Percentiles rank a stretch among this genome's conserved stretches.
These are phyloP conservation scores for Sanguinoderma infundibulare DNA, from an alignment of 1,284 basidiomycete species.

Conservation along the genomic window DNA sequence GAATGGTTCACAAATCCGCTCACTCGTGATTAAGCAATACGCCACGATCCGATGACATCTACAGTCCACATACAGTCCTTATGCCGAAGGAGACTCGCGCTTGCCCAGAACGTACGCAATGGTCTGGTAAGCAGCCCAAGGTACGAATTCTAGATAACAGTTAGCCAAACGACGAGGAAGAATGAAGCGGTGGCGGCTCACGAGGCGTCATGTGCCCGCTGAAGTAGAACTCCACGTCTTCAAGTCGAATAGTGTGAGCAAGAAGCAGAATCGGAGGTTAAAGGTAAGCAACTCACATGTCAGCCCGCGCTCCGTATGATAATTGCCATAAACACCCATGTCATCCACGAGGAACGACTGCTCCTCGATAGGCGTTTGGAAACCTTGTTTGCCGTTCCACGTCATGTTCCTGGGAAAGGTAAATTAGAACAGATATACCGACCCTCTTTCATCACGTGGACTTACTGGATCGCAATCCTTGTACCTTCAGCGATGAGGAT, in stretches of 20 bases:
- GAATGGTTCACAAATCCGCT: neutral
- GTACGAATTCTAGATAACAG: slow-evolving; percentile 52
- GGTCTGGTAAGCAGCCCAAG: slow-evolving; percentile 57
- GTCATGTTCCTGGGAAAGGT: slow-evolving; percentile 40
- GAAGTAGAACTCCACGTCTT: slow-evolving; percentile 59
- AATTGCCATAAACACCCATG: slow-evolving; percentile 41
- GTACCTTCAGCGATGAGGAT: slow-evolving; percentile 61
- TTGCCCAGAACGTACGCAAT: slow-evolving; percentile 56
- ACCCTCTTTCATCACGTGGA: neutral
- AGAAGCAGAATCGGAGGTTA: neutral
- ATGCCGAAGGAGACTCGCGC: slow-evolving; percentile 49
- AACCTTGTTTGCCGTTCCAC: slow-evolving; percentile 45
- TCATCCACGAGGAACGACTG: slow-evolving; percentile 41
- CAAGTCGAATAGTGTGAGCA: neutral
- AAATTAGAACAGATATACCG: neutral
- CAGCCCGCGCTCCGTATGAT: slow-evolving; percentile 41
- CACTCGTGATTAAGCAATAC: neutral
- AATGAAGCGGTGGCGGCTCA: slow-evolving; percentile 31
- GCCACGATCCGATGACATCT: neutral
- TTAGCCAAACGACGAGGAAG: neutral
- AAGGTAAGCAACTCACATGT: slow-evolving; percentile 33
- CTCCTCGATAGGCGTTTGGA: slow-evolving; percentile 42
- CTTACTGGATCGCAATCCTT: slow-evolving; percentile 60
- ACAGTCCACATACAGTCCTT: neutral
- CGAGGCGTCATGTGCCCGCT: slow-evolving; percentile 66